Percentiles rank a stretch among this genome's conserved stretches.
Evolutionary conservation across 345 rosid species (phyloP).

Genomic region (Raphanus sativus): DNA sequence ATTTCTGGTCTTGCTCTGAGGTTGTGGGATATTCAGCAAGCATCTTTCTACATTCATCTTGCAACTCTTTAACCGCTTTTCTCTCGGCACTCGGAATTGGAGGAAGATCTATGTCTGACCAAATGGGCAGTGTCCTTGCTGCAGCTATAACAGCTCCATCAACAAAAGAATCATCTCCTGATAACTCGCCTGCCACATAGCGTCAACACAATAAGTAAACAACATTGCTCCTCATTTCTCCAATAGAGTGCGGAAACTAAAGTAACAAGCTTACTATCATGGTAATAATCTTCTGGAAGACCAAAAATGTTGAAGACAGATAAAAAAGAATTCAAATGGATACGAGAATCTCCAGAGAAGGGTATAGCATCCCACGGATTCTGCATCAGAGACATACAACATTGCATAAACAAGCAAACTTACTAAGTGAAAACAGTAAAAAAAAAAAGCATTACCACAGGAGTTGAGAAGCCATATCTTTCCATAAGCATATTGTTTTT

Average conservation of each 20-base stretch:
- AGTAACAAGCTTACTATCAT: constrained; percentile 50
- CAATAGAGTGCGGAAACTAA: not conserved
- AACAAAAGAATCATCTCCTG: constrained; percentile 55
- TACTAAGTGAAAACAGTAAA: not conserved
- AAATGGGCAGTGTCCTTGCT: constrained; percentile 81
- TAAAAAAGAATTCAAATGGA: constrained; percentile 84
- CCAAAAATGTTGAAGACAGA: constrained; percentile 81
- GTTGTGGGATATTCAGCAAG: constrained; percentile 71
- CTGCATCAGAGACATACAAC: constrained; percentile 44
- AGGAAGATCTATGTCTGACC: constrained; percentile 87
- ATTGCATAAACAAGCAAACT: constrained; percentile 1
- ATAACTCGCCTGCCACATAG: constrained; percentile 42
- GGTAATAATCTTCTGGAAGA: constrained; percentile 81
- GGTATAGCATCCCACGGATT: constrained; percentile 85
- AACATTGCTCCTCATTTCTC: not conserved
- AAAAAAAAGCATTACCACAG: constrained; percentile 56
- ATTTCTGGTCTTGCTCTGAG: constrained; percentile 65
- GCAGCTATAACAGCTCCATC: constrained; percentile 91
- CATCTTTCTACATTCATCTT: constrained; percentile 77
- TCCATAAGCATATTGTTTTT: constrained; percentile 69
- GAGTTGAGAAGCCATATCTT: constrained; percentile 90
- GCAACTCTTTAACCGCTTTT: constrained; percentile 77
- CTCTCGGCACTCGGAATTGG: constrained; percentile 70
- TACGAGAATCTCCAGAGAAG: constrained; percentile 71
- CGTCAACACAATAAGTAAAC: not conserved